Base-by-base conservation (phyloP, 176 grass and related monocot species). In the Avena eriantha region DNA sequence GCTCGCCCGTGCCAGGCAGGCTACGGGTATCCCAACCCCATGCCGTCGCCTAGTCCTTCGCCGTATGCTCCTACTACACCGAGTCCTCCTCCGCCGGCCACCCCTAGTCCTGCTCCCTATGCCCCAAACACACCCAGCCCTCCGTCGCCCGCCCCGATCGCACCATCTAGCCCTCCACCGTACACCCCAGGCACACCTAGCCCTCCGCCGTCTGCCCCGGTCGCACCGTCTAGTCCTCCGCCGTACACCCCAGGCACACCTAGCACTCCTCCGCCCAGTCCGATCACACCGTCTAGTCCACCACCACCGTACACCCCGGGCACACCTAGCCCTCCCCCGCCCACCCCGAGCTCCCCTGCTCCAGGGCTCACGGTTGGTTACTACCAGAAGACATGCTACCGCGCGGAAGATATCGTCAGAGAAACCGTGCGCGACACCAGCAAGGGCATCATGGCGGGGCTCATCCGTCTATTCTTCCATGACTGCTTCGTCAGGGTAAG, bases 391-490 rank as follows among this genome's bases (percentile, higher is more conserved):
- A 41, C 39, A 41, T 41, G 39, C 39, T 41, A 41, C 39, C 39
- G 39, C 7, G 39, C 39, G 39, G 39, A 41, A 41, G 39, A 41
- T 1, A 41, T 41, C 39, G 39, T 41, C 0, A 41, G 39, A 41
- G 39, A 41, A 41, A 41, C 39, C 39, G 39, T 41, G 39, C 6
- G 39, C 6, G 39, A 41, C 24, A 26, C 64, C 64, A 8, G 29
- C 64, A 34, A 15, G 14, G 64, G 14, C 14, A 7, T 34, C 14
- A 67, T 67, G 64, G 14, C 64, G 5, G 64, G 64, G 29, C 64
- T 67, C 5, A 17, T 94, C 39, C 89, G 92, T 31, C 80, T 94
- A 77, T 91, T 91, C 89, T 94, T 94, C 80, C 92, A 94, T 66
- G 92, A 41, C 39, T 41, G 39, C 39, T 41, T 41, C 39, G 1